Percentiles rank a stretch among this genome's conserved stretches.
Evolutionary conservation across 1,284 basidiomycete species (phyloP).

Genomic region (Lentinula novae-zelandiae): DNA sequence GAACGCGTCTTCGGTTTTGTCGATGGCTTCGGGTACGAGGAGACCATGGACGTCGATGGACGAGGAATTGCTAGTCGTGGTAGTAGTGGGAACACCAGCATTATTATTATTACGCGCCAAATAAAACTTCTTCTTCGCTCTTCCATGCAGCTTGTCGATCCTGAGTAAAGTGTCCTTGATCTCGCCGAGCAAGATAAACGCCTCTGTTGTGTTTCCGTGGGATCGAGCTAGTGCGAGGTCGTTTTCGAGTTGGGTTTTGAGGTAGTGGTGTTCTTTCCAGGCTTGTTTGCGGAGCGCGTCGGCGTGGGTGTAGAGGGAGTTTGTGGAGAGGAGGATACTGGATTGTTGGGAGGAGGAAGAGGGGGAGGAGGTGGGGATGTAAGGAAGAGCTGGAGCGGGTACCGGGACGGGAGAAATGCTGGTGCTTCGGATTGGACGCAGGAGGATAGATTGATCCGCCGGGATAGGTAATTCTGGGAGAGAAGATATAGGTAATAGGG

Average conservation of each 20-base stretch:
- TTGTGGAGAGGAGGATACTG: conserved; percentile 32
- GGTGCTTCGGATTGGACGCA: too few relatives aligned
- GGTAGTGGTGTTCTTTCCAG: conserved; percentile 27
- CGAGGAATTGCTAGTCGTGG: conserved; percentile 14
- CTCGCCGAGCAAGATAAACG: conserved; percentile 32
- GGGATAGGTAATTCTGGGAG: too few relatives aligned
- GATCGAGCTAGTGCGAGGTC: conserved; percentile 27
- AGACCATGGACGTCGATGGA: conserved; percentile 75
- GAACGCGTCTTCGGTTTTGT: conserved; percentile 58
- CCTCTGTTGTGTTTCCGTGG: conserved; percentile 31
- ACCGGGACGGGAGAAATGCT: too few relatives aligned
- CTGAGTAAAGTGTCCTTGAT: conserved; percentile 30
- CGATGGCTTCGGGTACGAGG: conserved; percentile 68
- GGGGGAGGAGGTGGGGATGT: not conserved
- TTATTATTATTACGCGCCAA: conserved; percentile 23
- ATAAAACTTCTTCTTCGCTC: conserved; percentile 38
- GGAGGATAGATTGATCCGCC: not conserved
- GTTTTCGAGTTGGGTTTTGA: conserved; percentile 23
- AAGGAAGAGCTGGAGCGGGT: too few relatives aligned
- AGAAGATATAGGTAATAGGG: not conserved
- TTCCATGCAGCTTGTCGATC: conserved; percentile 33
- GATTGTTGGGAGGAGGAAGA: conserved; percentile 15
- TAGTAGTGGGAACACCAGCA: too few relatives aligned
- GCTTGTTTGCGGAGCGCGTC: conserved; percentile 36
- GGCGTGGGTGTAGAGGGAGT: conserved; percentile 28